Percentiles rank a stretch among this genome's conserved stretches.
Evolutionary conservation across 2,329 filamentous ascomycete species (phyloP).

Genomic region (Paecilomyces variotii): DNA sequence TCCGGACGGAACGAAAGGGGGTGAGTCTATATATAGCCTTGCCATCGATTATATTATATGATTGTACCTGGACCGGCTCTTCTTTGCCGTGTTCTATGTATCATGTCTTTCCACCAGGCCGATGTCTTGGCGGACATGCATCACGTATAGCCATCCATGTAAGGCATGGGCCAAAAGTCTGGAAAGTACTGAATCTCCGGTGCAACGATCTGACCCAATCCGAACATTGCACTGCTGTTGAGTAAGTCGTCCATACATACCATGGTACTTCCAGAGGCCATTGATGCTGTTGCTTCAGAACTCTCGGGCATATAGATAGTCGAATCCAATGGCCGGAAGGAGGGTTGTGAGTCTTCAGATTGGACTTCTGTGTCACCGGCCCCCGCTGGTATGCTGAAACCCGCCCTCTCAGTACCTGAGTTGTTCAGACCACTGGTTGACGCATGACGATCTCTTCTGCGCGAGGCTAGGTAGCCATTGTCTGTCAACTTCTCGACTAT

Average conservation of each 20-base stretch:
- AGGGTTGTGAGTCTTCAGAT: neutral
- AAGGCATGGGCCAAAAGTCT: slow-evolving; percentile 4
- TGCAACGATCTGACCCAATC: neutral
- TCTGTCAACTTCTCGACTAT: slow-evolving; percentile 9
- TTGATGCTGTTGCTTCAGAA: neutral
- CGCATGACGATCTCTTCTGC: neutral
- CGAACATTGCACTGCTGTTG: neutral
- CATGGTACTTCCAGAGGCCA: neutral
- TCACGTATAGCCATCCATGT: slow-evolving; percentile 5
- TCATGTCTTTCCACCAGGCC: too few species aligned
- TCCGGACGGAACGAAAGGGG: too few species aligned
- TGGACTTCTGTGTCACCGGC: neutral
- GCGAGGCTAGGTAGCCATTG: slow-evolving; percentile 2
- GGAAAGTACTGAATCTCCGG: neutral
- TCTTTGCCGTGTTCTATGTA: too few species aligned
- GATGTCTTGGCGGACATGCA: neutral
- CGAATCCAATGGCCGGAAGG: neutral
- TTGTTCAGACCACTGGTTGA: neutral
- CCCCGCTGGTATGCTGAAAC: neutral
- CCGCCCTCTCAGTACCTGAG: neutral
- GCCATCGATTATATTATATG: too few species aligned
- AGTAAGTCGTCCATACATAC: neutral
- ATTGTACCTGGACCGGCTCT: too few species aligned
- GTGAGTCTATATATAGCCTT: too few species aligned
- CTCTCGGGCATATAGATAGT: neutral